These are phyloP conservation scores for Hemerocallis citrina DNA, from an alignment of 106 monocot species.

Conservation along the genomic window DNA sequence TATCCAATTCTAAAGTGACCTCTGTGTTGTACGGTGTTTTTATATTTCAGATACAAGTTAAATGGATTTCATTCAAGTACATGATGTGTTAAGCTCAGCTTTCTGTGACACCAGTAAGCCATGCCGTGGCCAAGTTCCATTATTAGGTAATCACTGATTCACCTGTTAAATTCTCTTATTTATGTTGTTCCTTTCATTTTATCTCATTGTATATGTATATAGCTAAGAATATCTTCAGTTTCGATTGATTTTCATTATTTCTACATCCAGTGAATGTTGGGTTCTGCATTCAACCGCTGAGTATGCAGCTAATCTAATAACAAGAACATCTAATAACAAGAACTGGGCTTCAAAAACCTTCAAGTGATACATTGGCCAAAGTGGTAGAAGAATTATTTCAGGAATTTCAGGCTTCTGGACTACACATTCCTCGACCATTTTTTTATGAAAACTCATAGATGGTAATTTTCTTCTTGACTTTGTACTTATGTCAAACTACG, in stretches of 20 bases:
- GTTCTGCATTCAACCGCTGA: constrained; percentile 80
- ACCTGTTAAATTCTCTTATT: not conserved
- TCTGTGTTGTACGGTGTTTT: not conserved
- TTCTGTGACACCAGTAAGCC: constrained; percentile 86
- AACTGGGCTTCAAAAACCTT: constrained; percentile 49
- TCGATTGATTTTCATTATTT: not conserved
- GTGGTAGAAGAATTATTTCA: constrained; percentile 65
- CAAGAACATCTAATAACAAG: no score
- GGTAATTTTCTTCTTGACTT: constrained; percentile 18
- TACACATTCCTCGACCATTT: constrained; percentile 54
- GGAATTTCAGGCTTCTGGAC: constrained; percentile 48
- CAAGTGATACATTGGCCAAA: constrained; percentile 33
- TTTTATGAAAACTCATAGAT: constrained; percentile 91
- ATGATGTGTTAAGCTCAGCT: constrained; percentile 55
- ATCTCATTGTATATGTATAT: not conserved
- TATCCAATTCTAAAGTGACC: not conserved
- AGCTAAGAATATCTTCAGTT: not conserved
- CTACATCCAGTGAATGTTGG: constrained; percentile 57
- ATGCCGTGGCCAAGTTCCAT: constrained; percentile 25
- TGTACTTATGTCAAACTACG: not conserved
- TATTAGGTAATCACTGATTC: constrained; percentile 22
- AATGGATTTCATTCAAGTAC: constrained; percentile 70
- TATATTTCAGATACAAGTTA: constrained; percentile 44
- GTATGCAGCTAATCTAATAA: constrained; percentile 57
- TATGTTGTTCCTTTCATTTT: not conserved